Evolutionary conservation across 164 flowering plant genomes (phyloP).

Genomic region (Macadamia integrifolia): DNA sequence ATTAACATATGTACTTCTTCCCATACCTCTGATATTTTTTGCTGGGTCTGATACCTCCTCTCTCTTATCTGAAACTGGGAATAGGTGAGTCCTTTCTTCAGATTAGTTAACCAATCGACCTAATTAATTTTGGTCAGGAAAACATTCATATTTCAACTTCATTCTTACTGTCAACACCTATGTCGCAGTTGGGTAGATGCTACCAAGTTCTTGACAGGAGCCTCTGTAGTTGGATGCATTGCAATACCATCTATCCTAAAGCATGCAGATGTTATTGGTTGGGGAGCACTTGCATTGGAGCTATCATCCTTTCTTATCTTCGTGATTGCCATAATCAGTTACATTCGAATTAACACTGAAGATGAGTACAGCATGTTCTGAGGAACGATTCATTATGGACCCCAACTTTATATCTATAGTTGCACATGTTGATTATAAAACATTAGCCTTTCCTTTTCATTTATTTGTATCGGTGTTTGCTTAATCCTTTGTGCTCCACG

Average conservation of each 20-base stretch:
- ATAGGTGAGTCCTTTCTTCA: conserved; percentile 32
- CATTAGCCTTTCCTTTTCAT: not conserved
- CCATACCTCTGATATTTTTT: conserved; percentile 86
- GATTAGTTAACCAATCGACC: not conserved
- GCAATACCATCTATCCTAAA: conserved; percentile 85
- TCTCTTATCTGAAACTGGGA: conserved; percentile 39
- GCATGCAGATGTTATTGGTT: conserved; percentile 90
- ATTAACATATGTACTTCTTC: conserved; percentile 76
- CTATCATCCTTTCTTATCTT: conserved; percentile 70
- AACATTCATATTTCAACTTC: not conserved
- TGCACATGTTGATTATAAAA: not conserved
- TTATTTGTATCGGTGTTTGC: not conserved
- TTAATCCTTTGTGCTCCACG: not conserved
- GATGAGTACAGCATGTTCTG: conserved; percentile 46
- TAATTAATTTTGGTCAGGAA: not conserved
- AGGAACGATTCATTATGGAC: conserved; percentile 9
- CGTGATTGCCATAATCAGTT: conserved; percentile 54
- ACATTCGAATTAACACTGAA: conserved; percentile 36
- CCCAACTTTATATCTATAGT: not conserved
- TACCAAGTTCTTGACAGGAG: conserved; percentile 87
- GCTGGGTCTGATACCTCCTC: conserved; percentile 53
- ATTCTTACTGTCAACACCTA: conserved; percentile 2
- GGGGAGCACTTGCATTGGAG: conserved; percentile 88
- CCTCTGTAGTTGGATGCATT: conserved; percentile 79
- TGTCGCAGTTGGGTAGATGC: conserved; percentile 72